Evolutionary conservation across 225 moss, liverwort and hornwort species (phyloP), one percentile per base, ranked within the genome.

Genomic region (Physcomitrium patens): DNA sequence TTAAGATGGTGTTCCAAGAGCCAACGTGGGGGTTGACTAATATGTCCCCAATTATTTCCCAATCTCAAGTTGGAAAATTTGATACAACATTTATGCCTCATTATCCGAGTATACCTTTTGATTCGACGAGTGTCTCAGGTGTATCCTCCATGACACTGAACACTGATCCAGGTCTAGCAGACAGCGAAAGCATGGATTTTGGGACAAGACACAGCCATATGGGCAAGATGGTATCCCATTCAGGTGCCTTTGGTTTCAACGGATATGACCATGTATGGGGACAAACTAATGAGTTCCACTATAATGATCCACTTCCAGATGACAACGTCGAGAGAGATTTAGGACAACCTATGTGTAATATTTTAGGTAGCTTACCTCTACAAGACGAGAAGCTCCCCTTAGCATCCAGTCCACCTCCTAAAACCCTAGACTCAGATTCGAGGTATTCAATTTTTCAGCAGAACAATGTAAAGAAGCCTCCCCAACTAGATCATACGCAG

Each of bases 1-100:
- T 91, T 46, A 82, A 74, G 66, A 18, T 49, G 67, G 69, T 81
- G 41, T 91, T 91, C 68, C 77, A 82, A 61, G 91, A 77, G 63
- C 20, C 73, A 58, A 61, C 70, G 60, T 80, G 76, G 86, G 80
- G 75, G 52, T 70, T 78, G 64, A 62, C 26, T 66, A 75, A 83
- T 64, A 69, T 80, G 78, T 37, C 31, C 2, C 87, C 74, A 66
- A 59, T 75, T 24, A 77, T 83, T 57, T 64, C 86, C 24, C 80
- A 84, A 28, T 37, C 79, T 71, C 70, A 65, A 22, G 72, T 84
- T 22, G 26, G 76, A 60, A 74, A 70, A 45, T 69, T 72, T 44
- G 86, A 86, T 24, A 44, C 86, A 56, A 20, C 64, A 37, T 86
- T 80, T 60, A 58, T 86, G 68, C 65, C 77, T 10, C 69, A 77